A percentile compares a stretch with the other conserved stretches of the same genome.
Conservation (phyloP, 116 monocot species). For the Dioscorea cayenensis region DNA sequence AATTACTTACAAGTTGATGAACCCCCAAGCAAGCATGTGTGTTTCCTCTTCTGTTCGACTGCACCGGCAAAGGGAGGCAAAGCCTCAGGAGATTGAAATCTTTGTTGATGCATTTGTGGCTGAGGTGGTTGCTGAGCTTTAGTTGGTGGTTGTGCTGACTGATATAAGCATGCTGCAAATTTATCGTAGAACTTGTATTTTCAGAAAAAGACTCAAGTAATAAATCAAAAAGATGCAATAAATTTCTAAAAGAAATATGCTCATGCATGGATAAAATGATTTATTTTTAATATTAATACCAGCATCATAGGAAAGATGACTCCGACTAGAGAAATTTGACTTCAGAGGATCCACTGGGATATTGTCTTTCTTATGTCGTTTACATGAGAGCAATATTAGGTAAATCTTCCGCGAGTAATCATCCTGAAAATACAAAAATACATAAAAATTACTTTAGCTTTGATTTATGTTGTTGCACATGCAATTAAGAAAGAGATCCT, state of each 20-base stretch:
- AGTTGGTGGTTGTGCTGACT: constrained; percentile 35
- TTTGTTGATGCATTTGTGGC: constrained; percentile 36
- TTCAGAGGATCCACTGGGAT: background rate
- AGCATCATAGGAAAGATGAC: background rate
- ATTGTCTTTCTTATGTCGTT: background rate
- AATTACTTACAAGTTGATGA: constrained; percentile 62
- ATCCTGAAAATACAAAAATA: background rate
- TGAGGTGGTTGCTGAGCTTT: constrained; percentile 40
- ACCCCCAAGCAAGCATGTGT: constrained; percentile 55
- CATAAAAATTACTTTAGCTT: background rate
- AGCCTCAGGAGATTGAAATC: constrained; percentile 31
- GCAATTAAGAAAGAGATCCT: background rate
- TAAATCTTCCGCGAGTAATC: background rate
- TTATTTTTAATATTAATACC: background rate
- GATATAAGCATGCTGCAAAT: background rate
- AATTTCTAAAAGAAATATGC: background rate
- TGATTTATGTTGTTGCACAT: background rate
- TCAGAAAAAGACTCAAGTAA: background rate
- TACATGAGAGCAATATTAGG: background rate
- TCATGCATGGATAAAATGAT: background rate
- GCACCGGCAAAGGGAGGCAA: constrained; percentile 54
- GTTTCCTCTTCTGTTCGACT: constrained; percentile 59
- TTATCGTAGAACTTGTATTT: too few relatives aligned
- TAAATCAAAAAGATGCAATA: background rate
- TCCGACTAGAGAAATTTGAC: background rate